phyloP scores from a whole-genome alignment of 2,329 filamentous ascomycete genomes.

The Podosphaera xanthii region DNA sequence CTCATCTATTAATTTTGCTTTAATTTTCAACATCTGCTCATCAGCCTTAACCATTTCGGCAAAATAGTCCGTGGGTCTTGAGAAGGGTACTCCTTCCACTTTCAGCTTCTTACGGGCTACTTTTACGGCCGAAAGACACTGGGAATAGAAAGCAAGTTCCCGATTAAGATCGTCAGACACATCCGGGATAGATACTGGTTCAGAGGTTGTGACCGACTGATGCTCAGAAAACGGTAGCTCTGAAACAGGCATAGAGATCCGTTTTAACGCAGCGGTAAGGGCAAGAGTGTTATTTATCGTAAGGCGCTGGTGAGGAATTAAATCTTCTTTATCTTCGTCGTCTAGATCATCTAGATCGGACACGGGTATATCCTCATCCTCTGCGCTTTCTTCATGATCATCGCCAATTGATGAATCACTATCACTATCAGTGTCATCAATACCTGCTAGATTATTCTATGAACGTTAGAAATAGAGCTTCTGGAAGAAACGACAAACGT shows the following conservation, averaged over 20 bases:
- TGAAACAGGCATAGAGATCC: slow-evolving; percentile 47
- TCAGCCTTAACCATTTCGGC: slow-evolving; percentile 98
- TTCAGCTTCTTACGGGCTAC: slow-evolving; percentile 51
- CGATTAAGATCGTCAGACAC: slow-evolving; percentile 79
- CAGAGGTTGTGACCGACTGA: slow-evolving; percentile 48
- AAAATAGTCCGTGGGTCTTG: slow-evolving; percentile 82
- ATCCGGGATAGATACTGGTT: slow-evolving; percentile 53
- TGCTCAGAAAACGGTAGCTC: slow-evolving; percentile 62
- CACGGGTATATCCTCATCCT: slow-evolving; percentile 71
- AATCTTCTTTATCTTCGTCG: slow-evolving; percentile 64
- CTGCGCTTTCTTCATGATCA: slow-evolving; percentile 36
- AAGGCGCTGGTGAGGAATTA: slow-evolving; percentile 73
- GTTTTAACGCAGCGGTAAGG: slow-evolving; percentile 56
- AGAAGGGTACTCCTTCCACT: slow-evolving; percentile 66
- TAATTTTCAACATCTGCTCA: slow-evolving; percentile 94
- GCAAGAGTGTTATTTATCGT: slow-evolving; percentile 95
- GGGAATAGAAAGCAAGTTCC: slow-evolving; percentile 81
- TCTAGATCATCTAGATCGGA: slow-evolving; percentile 63
- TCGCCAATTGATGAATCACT: slow-evolving; percentile 29
- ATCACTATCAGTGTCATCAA: slow-evolving; percentile 32
- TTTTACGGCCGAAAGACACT: slow-evolving; percentile 59
- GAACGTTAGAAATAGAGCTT: slow-evolving; percentile 3
- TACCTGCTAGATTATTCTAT: slow-evolving; percentile 27
- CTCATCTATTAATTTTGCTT: slow-evolving; percentile 77
- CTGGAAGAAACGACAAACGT: no score